Percentiles rank a stretch among this genome's conserved stretches.
Conservation (phyloP, 495 filamentous ascomycete genomes). For the Talaromyces liani region DNA sequence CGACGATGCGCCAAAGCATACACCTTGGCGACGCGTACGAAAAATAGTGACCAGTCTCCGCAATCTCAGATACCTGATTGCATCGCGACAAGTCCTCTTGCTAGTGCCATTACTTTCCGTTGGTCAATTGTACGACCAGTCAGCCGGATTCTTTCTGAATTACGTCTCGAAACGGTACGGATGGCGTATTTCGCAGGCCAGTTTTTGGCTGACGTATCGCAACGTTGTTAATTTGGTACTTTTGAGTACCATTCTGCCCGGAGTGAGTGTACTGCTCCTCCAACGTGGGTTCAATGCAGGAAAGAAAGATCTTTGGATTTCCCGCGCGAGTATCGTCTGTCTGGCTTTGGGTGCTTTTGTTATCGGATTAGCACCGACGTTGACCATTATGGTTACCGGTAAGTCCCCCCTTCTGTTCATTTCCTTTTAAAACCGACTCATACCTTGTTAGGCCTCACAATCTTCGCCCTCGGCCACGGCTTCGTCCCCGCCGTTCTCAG, state of each 20-base stretch:
- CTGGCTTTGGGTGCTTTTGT: slow-evolving; percentile 4
- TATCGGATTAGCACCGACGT: background rate
- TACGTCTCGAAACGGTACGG: slow-evolving; percentile 7
- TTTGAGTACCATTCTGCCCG: slow-evolving; percentile 2
- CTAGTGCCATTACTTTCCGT: slow-evolving; percentile 6
- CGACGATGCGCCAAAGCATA: background rate
- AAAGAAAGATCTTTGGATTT: slow-evolving; percentile 7
- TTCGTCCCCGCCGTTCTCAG: slow-evolving; percentile 7
- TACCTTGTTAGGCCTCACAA: background rate
- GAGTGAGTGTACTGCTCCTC: slow-evolving; percentile 3
- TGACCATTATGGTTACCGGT: slow-evolving; percentile 9
- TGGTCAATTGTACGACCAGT: slow-evolving; percentile 8
- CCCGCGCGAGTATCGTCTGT: slow-evolving; percentile 6
- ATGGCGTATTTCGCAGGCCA: slow-evolving; percentile 9
- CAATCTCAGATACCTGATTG: background rate
- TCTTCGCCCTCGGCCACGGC: slow-evolving; percentile 9
- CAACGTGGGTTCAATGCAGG: slow-evolving; percentile 1
- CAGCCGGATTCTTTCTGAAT: slow-evolving; percentile 7
- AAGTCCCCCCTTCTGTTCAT: background rate
- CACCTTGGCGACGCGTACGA: background rate
- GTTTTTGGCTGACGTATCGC: slow-evolving; percentile 9
- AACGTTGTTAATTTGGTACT: slow-evolving; percentile 8
- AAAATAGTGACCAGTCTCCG: background rate
- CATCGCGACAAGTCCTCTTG: slow-evolving; percentile 3
- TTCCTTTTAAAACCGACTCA: background rate